Evolutionary conservation across 164 flowering plant species (phyloP), one percentile per base, ranked within the genome.

Genomic region (Magnolia sinica): DNA sequence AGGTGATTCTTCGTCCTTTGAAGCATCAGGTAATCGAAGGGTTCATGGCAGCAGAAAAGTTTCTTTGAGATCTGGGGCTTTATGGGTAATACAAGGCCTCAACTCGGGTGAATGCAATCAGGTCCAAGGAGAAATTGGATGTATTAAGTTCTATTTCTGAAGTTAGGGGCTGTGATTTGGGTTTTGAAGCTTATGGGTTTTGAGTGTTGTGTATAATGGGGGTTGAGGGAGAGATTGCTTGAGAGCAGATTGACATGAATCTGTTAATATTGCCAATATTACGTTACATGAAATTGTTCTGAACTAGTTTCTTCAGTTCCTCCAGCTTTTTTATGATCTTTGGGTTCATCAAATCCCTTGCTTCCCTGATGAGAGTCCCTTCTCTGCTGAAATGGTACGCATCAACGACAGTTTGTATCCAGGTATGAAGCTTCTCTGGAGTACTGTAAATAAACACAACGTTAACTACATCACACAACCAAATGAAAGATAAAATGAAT

Each of bases 271-370:
- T 50, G 6, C 37, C 37, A 24, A 22, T 14, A 19, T n/a, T 87
- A 55, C 61, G 1, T 55, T 78, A 92, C 91, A 90, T 83, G 85
- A 86, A 92, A 29, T 83, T 81, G 37, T 85, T 78, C 71, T 87
- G 83, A 27, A 92, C 75, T 24, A 92, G 50, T 78, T 77, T 82
- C 81, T 79, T 85, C 70, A 92, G 81, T 52, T 85, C 88, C 84
- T 86, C 92, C 45, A 88, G 69, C 73, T 76, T 88, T 58, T 75
- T 65, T 52, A 90, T 87, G 73, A 86, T 74, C 74, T 79, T 80
- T 50, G 92, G 92, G 75, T 84, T 87, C 92, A 90, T 79, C 76
- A 89, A 69, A 76, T 89, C 93, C 81, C 86, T 89, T 6, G 90
- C 94, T 77, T 92, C 91, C 55, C 83, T 78, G 29, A 92, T 76